phyloP scores from a whole-genome alignment of 108 stramenopile species.

The Nannochloropsis gaditana region DNA sequence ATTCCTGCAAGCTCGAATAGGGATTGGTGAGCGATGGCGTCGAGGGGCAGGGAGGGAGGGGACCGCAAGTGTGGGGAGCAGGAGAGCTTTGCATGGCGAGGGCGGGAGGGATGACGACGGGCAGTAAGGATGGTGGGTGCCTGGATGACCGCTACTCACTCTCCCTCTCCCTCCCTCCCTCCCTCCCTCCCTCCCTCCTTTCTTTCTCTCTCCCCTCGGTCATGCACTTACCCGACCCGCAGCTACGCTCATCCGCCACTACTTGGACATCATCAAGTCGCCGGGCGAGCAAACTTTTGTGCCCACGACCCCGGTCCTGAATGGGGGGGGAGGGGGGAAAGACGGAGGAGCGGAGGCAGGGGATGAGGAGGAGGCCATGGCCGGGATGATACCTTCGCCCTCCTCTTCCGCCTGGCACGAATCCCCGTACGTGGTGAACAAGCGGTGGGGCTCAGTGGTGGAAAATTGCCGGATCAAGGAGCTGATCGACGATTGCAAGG shows the following conservation, averaged over 20 bases:
- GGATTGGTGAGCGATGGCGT: not conserved
- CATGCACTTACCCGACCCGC: not conserved
- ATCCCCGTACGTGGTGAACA: not conserved
- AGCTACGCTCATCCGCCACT: not conserved
- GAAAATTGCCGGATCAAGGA: constrained; percentile 20
- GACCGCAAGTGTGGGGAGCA: no score
- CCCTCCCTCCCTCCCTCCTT: not conserved
- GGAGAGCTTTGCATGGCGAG: no score
- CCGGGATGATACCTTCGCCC: not conserved
- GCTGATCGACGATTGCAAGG: not conserved
- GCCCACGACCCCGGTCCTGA: not conserved
- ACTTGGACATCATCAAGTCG: not conserved
- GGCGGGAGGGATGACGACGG: no score
- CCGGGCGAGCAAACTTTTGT: not conserved
- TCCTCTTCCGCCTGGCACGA: not conserved
- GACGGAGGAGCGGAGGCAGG: not conserved
- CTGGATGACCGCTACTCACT: not conserved
- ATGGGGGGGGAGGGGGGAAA: not conserved
- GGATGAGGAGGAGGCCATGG: not conserved
- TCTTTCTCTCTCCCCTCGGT: no score
- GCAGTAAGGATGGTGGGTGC: no score
- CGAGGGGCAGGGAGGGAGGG: no score
- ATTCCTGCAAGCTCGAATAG: not conserved
- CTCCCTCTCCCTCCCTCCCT: not conserved
- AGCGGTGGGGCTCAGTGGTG: not conserved